A percentile compares a stretch with the other conserved stretches of the same genome.
phyloP scores from a whole-genome alignment of 179 eudicot genomes.

The Heliamphora pulchella region DNA sequence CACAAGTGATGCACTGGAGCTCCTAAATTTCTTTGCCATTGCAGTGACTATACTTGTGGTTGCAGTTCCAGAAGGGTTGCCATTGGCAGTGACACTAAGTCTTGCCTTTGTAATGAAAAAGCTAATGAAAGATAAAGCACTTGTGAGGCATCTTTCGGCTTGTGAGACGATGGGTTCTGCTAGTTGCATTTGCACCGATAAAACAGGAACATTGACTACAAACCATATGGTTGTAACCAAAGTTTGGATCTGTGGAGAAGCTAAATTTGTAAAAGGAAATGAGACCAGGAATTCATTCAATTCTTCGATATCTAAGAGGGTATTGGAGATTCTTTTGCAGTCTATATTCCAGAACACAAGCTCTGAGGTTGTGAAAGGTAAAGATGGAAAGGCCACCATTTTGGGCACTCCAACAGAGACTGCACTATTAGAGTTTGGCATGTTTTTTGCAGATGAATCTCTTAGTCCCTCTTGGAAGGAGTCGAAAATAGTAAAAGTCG shows the following conservation, averaged over 20 bases:
- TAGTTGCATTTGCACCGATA: conserved; percentile 75
- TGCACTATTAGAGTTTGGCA: conserved; percentile 70
- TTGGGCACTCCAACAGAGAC: conserved; percentile 79
- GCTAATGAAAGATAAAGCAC: conserved; percentile 68
- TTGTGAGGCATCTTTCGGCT: conserved; percentile 73
- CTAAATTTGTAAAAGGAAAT: conserved; percentile 24
- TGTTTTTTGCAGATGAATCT: conserved; percentile 34
- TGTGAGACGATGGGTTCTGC: conserved; percentile 97
- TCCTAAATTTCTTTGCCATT: conserved; percentile 63
- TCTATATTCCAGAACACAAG: conserved; percentile 55
- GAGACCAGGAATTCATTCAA: conserved; percentile 18
- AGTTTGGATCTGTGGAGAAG: conserved; percentile 49
- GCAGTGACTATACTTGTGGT: conserved; percentile 84
- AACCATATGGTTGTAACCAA: conserved; percentile 81
- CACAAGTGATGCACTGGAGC: conserved; percentile 35
- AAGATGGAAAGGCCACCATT: conserved; percentile 40
- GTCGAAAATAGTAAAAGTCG: conserved; percentile 41
- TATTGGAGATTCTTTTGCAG: conserved; percentile 29
- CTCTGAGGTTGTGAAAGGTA: conserved; percentile 59
- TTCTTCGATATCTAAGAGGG: conserved; percentile 32
- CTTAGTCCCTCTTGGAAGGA: conserved; percentile 25
- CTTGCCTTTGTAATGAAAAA: conserved; percentile 90
- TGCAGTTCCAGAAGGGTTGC: conserved; percentile 88
- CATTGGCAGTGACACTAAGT: conserved; percentile 79
- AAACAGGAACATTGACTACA: conserved; percentile 84